A percentile compares a stretch with the other conserved stretches of the same genome.
phyloP scores from a whole-genome alignment of 371 early-diverging fungal genomes.

The Rhizopus microsporus region DNA sequence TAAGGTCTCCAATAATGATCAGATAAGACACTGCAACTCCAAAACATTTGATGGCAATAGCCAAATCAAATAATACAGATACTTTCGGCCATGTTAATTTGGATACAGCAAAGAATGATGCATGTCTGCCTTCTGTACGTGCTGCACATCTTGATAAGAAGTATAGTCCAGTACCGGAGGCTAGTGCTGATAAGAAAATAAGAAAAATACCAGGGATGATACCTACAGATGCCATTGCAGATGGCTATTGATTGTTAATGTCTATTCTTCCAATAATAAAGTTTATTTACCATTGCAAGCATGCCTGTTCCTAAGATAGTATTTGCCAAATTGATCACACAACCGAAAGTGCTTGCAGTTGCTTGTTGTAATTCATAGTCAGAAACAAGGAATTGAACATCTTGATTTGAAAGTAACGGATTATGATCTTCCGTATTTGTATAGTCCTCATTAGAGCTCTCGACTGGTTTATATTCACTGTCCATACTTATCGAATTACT shows the following conservation, averaged over 20 bases:
- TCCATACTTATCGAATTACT: not conserved
- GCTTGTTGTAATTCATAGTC: constrained; percentile 25
- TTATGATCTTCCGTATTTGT: constrained; percentile 1
- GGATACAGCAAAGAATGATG: constrained; percentile 91
- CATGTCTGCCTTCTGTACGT: constrained; percentile 69
- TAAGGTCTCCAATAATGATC: constrained; percentile 95
- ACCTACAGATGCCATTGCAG: constrained; percentile 87
- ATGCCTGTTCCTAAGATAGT: constrained; percentile 96
- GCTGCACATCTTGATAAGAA: constrained; percentile 80
- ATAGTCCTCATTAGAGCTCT: not conserved
- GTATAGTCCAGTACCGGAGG: constrained; percentile 83
- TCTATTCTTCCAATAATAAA: not conserved
- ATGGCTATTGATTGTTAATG: constrained; percentile 50
- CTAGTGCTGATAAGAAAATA: constrained; percentile 73
- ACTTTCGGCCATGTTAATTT: constrained; percentile 92
- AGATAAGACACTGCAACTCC: constrained; percentile 98
- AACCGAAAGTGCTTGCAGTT: constrained; percentile 42
- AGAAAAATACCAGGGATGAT: constrained; percentile 78
- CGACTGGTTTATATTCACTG: not conserved
- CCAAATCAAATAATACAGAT: constrained; percentile 90
- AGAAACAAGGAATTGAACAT: constrained; percentile 4
- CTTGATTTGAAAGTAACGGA: constrained; percentile 10
- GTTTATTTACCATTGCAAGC: constrained; percentile 86
- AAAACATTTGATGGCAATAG: constrained; percentile 99
- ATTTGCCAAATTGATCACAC: constrained; percentile 82